Conservation (phyloP, 2,329 filamentous ascomycete genomes). For the Fusarium tjaetaba region DNA sequence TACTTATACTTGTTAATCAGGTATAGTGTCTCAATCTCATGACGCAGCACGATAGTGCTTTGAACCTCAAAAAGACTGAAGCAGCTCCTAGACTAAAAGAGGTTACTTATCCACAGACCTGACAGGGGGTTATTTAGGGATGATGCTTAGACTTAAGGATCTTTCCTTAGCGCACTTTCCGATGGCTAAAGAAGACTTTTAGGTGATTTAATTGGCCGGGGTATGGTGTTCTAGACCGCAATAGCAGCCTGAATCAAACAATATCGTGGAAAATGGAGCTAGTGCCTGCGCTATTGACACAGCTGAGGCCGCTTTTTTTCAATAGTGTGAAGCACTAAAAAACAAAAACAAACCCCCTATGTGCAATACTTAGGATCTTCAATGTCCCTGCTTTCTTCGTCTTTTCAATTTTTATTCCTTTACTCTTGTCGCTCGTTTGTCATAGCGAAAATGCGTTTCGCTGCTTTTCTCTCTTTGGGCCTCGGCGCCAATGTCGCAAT, state of each 20-base stretch:
- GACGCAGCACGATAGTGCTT: rapidly evolving
- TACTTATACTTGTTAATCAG: neutral
- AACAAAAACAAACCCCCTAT: neutral
- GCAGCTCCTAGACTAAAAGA: neutral
- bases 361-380: rapidly evolving
- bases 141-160: neutral
- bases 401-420: no score
- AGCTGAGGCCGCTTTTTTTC: neutral
- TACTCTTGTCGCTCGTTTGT: neutral
- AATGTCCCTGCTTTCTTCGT: neutral
- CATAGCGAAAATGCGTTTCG: neutral
- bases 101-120: rapidly evolving
- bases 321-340: neutral
- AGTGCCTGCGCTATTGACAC: neutral
- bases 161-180: neutral
- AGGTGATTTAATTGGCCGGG: neutral
- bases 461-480: neutral
- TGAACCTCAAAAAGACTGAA: neutral
- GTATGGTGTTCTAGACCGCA: neutral
- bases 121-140: neutral
- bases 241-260: rapidly evolving
- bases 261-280: neutral
- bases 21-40: neutral
- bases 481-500: neutral
- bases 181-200: rapidly evolving